phyloP scores from a whole-genome alignment of 202 grass and related monocot genomes.

The Hordeum pubiflorum region DNA sequence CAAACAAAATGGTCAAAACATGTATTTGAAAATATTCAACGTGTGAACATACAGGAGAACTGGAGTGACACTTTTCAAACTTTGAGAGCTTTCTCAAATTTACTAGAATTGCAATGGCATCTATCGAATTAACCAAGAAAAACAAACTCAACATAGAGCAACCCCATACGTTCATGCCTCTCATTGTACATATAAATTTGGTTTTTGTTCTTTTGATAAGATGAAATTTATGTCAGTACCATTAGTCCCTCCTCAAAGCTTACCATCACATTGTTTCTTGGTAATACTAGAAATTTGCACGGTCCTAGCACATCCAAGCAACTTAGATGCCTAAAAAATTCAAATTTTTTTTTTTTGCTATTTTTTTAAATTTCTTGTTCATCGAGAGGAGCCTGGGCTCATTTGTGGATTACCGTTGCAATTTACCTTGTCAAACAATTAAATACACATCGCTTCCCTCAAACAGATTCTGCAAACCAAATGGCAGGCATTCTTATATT shows the following conservation, averaged over 20 bases:
- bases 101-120: background rate
- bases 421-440: background rate
- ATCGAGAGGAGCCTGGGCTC: too few relatives aligned
- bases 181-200: background rate
- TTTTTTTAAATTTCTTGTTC: too few relatives aligned
- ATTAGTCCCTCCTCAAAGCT: background rate
- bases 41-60: background rate
- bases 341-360: too few relatives aligned
- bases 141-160: background rate
- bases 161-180: background rate
- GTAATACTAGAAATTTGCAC: too few relatives aligned
- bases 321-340: too few relatives aligned
- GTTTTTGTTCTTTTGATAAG: background rate
- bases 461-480: background rate
- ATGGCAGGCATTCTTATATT: background rate
- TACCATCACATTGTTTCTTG: background rate
- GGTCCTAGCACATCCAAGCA: too few relatives aligned
- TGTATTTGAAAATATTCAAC: too few relatives aligned
- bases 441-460: background rate
- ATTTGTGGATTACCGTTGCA: background rate
- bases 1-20: too few relatives aligned
- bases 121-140: background rate
- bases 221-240: background rate
- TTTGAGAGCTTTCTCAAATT: background rate
- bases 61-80: background rate